Evolutionary conservation across 2,329 filamentous ascomycete genomes (phyloP), one percentile per base, ranked within the genome.

Genomic region (Stachybotrys chartarum): DNA sequence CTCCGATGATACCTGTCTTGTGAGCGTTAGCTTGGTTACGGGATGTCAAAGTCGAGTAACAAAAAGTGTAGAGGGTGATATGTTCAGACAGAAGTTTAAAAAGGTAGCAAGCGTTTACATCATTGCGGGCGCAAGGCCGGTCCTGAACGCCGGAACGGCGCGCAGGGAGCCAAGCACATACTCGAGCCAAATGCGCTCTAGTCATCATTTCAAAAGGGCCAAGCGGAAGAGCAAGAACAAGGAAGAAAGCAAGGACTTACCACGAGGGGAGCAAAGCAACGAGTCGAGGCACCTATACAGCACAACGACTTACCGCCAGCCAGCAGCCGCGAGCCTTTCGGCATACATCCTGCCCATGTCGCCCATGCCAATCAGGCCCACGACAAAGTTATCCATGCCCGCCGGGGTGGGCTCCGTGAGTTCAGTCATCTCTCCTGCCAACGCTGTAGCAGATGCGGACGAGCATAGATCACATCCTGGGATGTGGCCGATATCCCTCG

Each of bases 171-270:
- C 75, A 77, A 79, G 77, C 75, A 78, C 85, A 91, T 96, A 82
- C 93, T 97, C 93, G 91, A 97, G 93, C 93, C 93, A 97, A 97
- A 97, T 97, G 93, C 93, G 92, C 93, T 97, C 93, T 93, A 91
- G 93, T 97, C 93, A 97, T 97, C 93, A 95, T 91, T 72, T 71
- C 67, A 57, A 55, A 67, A 60, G 73, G 65, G 17, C 30, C 51
- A 44, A 42, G 14, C 10, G n/a, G 17, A 17, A 47, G 54, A 53
- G 54, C 31, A 50, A 18, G 55, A 49, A 51, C 10, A 6, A 51
- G 56, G 35, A 54, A 58, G 56, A 45, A 51, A 58, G 49, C 53
- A 30, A 30, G 54, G 54, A 70, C 65, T 59, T 61, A 63, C 61
- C 59, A 61, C 51, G n/a, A 51, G 14, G 14, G 16, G 45, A n/a